Base-by-base conservation (phyloP, 2,329 filamentous ascomycete species). In the Ophiosphaerella korrae region DNA sequence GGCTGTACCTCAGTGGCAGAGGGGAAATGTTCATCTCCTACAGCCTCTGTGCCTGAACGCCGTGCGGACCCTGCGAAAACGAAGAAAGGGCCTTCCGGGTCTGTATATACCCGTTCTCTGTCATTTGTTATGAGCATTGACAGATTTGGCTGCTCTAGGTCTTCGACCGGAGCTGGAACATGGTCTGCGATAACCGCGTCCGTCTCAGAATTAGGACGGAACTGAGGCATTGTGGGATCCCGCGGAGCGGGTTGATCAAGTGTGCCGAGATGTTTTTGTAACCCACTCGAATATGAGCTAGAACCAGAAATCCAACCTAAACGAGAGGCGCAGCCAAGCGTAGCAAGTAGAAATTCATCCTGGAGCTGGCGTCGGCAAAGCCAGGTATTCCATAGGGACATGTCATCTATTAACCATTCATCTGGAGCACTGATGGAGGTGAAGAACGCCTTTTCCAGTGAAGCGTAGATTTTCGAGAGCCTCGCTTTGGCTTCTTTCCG, bases 191-290 rank as follows among this genome's bases (percentile, higher is more conserved):
- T 24, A 3, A 61, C 23, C 14, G 26, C 6, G 18, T 69, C 62
- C 4, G 50, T 52, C 5, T 58, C 53, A 29, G 72, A 77, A 57
- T 87, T 82, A n/a, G 86, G 86, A 5, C 84, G 80, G 64, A 88
- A 88, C 60, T 89, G 87, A 7, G 87, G 87, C 70, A 89, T 77
- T 0, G 86, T 89, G 7, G 84, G 84, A 60, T 90, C 87, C 7
- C 76, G 58, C 36, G 50, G 41, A 6, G 36, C 7, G 16, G 11
- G 11, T n/a, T 41, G 11, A 32, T 16, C 13, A 7, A 12, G 40
- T 12, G 23, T 14, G 23, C 16, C 24, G 29, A 26, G 26, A 24
- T 11, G 32, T 33, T 3, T 26, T 31, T 5, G 23, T 37, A n/a
- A 31, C 23, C 18, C 18, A 21, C 18, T 21, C 36, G 14, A 7